These are phyloP conservation scores for Globisporangium acanthophoron DNA, from an alignment of 352 stramenopile species.

Conservation along the genomic window DNA sequence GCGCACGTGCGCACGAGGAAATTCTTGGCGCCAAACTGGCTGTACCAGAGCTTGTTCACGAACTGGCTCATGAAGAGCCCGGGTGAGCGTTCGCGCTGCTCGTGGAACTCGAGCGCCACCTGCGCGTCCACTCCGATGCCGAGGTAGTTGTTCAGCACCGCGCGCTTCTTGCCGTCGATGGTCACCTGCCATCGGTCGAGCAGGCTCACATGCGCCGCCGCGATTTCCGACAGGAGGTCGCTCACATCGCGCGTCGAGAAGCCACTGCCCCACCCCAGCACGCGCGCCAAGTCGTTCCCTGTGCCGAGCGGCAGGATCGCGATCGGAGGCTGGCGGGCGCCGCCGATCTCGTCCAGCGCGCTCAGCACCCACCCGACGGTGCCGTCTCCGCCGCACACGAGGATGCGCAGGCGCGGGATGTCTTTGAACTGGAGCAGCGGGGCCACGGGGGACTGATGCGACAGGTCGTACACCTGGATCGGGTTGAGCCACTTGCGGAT, in stretches of 20 bases:
- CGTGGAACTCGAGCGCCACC: conserved; percentile 88
- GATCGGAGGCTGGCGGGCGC: conserved; percentile 83
- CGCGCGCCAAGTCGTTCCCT: conserved; percentile 92
- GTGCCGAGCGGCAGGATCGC: conserved; percentile 94
- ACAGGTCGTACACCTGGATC: conserved; percentile 95
- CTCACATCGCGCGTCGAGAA: conserved; percentile 76
- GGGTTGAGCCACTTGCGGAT: conserved; percentile 92
- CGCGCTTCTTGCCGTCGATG: conserved; percentile 63
- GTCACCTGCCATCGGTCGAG: conserved; percentile 71
- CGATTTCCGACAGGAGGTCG: conserved; percentile 60
- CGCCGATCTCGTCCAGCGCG: conserved; percentile 62
- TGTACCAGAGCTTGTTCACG: conserved; percentile 92
- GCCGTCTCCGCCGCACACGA: conserved; percentile 94
- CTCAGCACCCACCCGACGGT: conserved; percentile 91
- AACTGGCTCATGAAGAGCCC: conserved; percentile 86
- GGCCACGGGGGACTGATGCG: conserved; percentile 88
- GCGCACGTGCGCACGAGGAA: conserved; percentile 83
- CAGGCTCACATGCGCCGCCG: conserved; percentile 67
- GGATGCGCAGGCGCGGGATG: conserved; percentile 84
- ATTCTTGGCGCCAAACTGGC: conserved; percentile 81
- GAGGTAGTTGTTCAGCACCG: conserved; percentile 78
- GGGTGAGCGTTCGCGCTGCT: conserved; percentile 82
- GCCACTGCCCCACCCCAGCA: conserved; percentile 92
- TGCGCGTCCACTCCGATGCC: conserved; percentile 88
- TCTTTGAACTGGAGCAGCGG: conserved; percentile 89